These are phyloP conservation scores for Trametes coccinea DNA, from an alignment of 768 basidiomycete genomes.

Conservation along the genomic window DNA sequence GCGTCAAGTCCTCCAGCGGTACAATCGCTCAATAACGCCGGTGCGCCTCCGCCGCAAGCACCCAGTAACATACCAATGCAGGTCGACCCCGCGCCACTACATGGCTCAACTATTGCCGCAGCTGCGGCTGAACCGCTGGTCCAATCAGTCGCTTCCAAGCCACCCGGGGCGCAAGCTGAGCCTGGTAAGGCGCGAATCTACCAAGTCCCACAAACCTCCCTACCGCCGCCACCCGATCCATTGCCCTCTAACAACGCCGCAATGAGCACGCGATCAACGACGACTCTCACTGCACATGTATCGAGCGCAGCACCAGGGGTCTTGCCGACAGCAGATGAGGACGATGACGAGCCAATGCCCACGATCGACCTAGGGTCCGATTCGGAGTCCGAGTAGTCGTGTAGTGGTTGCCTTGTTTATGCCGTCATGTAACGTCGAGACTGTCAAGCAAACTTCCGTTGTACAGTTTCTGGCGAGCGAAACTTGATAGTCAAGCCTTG, in stretches of 20 bases:
- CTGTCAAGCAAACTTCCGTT: not conserved
- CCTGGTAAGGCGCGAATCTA: not conserved
- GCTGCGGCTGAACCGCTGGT: not conserved
- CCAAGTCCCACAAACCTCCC: not conserved
- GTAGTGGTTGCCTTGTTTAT: not conserved
- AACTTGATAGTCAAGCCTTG: slow-evolving; percentile 22
- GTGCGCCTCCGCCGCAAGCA: not conserved
- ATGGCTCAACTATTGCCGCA: not conserved
- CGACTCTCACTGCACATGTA: not conserved
- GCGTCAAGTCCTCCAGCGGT: not conserved
- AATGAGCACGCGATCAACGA: not conserved
- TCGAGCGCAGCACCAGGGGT: not conserved
- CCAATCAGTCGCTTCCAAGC: not conserved
- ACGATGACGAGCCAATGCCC: slow-evolving; percentile 77
- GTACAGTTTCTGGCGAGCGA: not conserved
- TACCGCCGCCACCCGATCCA: slow-evolving; percentile 18
- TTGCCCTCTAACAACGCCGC: slow-evolving; percentile 10
- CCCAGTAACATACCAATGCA: slow-evolving; percentile 5
- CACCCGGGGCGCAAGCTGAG: not conserved
- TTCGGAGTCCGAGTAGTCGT: slow-evolving; percentile 53
- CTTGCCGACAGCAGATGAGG: slow-evolving; percentile 43
- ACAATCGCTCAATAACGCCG: not conserved
- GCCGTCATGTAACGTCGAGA: not conserved
- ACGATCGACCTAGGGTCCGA: slow-evolving; percentile 78
- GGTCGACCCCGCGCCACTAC: slow-evolving; percentile 9